Percentiles rank a stretch among this genome's conserved stretches.
Evolutionary conservation across 768 basidiomycete species (phyloP).

Genomic region (Panellus pusillus): DNA sequence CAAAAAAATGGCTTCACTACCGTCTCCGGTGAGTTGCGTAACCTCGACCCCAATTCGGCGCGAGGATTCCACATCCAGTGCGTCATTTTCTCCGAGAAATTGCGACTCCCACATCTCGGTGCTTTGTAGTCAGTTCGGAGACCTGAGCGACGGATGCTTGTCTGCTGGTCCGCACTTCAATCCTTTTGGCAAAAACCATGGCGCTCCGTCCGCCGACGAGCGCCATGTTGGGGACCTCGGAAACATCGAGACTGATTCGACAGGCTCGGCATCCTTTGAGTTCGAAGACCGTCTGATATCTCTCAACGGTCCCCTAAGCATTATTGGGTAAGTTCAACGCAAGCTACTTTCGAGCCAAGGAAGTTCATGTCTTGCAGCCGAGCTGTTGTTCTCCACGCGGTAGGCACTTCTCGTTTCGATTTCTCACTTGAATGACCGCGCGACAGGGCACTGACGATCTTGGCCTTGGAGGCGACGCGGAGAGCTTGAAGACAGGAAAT

Average conservation of each 20-base stretch:
- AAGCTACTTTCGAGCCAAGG: too few relatives aligned
- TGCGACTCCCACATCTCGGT: neutral
- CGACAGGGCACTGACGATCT: constrained; percentile 74
- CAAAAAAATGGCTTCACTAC: constrained; percentile 59
- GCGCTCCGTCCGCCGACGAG: constrained; percentile 51
- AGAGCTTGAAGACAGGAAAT: constrained; percentile 78
- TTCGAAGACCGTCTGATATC: constrained; percentile 63
- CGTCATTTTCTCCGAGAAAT: constrained; percentile 22
- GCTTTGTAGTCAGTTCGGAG: constrained; percentile 46
- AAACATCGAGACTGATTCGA: constrained; percentile 62
- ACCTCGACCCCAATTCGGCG: constrained; percentile 54
- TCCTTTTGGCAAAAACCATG: constrained; percentile 64
- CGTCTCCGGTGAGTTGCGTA: constrained; percentile 61
- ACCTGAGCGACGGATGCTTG: constrained; percentile 62
- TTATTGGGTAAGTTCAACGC: constrained; percentile 57
- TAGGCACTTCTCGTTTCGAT: constrained; percentile 28
- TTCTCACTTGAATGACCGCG: constrained; percentile 3
- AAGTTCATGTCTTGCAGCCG: constrained; percentile 41
- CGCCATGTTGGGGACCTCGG: constrained; percentile 75
- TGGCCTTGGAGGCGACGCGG: constrained; percentile 65
- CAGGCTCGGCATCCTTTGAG: constrained; percentile 57
- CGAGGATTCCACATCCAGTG: constrained; percentile 86
- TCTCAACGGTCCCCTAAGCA: constrained; percentile 65
- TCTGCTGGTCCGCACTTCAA: constrained; percentile 81
- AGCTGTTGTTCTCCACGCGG: constrained; percentile 73